Percentiles rank a stretch among this genome's conserved stretches.
Conservation (phyloP, 192 early-diverging fungal species). For the Coemansia javaensis region DNA sequence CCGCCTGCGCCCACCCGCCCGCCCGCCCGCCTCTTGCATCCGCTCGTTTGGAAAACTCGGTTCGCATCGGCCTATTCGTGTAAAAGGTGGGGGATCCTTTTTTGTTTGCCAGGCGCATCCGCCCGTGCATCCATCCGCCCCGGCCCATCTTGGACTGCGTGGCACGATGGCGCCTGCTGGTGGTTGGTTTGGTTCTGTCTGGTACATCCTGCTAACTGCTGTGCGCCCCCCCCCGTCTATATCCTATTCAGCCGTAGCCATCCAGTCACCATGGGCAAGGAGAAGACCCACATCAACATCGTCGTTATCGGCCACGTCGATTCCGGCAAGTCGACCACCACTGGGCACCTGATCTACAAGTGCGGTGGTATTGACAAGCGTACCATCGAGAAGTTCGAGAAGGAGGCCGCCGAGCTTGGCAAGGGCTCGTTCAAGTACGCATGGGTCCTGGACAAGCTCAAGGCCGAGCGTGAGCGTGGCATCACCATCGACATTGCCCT, state of each 20-base stretch:
- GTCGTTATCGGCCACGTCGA: constrained; percentile 99
- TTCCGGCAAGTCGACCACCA: constrained; percentile 99
- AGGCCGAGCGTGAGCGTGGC: constrained; percentile 99
- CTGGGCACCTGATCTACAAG: constrained; percentile 99
- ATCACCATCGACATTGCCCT: constrained; percentile 99
- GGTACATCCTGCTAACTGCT: too few species aligned
- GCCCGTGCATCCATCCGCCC: too few species aligned
- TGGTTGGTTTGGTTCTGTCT: too few species aligned
- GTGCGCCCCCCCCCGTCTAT: neutral
- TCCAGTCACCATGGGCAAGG: constrained; percentile 69
- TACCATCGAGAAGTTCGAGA: constrained; percentile 99
- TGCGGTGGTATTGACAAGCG: constrained; percentile 99
- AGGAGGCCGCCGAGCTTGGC: constrained; percentile 97
- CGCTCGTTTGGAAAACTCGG: too few species aligned
- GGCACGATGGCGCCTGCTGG: too few species aligned
- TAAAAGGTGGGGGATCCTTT: too few species aligned
- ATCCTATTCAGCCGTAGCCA: neutral
- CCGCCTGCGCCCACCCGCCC: too few species aligned
- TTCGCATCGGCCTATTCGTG: too few species aligned
- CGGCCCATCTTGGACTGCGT: too few species aligned
- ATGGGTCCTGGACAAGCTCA: constrained; percentile 98
- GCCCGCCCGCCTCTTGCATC: too few species aligned
- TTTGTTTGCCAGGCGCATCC: too few species aligned
- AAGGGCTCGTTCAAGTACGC: constrained; percentile 99
- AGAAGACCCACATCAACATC: constrained; percentile 89